Conservation (phyloP, 129 eudicot genomes). For the Flaveria ramosissima region DNA sequence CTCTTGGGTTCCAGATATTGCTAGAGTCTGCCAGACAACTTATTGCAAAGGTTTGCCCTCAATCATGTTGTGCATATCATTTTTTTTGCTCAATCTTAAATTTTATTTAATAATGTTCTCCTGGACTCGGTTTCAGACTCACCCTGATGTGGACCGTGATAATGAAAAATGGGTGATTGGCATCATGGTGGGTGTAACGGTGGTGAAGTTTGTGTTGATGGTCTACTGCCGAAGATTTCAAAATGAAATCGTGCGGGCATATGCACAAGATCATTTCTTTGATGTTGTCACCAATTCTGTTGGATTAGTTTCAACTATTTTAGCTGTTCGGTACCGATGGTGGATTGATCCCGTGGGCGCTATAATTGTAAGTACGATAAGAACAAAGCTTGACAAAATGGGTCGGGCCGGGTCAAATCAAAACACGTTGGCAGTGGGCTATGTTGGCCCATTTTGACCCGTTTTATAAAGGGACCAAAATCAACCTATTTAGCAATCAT, state of each 20-base stretch:
- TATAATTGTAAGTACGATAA: conserved; percentile 55
- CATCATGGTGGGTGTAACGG: conserved; percentile 76
- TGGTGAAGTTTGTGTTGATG: conserved; percentile 72
- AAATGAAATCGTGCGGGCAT: conserved; percentile 82
- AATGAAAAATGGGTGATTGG: conserved; percentile 84
- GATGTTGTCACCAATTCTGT: conserved; percentile 88
- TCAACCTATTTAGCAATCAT: too few relatives aligned
- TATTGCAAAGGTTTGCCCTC: conserved; percentile 52
- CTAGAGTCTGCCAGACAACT: conserved; percentile 73
- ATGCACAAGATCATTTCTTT: conserved; percentile 90
- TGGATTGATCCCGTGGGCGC: conserved; percentile 99
- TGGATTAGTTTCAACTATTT: conserved; percentile 71
- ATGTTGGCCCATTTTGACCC: not conserved
- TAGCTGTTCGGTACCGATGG: conserved; percentile 74
- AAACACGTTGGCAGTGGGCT: not conserved
- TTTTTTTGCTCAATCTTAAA: not conserved
- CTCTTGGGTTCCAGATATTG: conserved; percentile 83
- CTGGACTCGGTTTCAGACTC: conserved; percentile 37
- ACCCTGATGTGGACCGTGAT: conserved; percentile 46
- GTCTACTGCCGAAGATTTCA: conserved; percentile 73
- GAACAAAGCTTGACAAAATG: not conserved
- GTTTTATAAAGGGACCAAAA: not conserved
- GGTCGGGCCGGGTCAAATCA: not conserved
- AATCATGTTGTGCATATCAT: not conserved
- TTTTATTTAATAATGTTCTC: not conserved